Conservation (phyloP, 441 rosid genomes). For the Jatropha multifida region DNA sequence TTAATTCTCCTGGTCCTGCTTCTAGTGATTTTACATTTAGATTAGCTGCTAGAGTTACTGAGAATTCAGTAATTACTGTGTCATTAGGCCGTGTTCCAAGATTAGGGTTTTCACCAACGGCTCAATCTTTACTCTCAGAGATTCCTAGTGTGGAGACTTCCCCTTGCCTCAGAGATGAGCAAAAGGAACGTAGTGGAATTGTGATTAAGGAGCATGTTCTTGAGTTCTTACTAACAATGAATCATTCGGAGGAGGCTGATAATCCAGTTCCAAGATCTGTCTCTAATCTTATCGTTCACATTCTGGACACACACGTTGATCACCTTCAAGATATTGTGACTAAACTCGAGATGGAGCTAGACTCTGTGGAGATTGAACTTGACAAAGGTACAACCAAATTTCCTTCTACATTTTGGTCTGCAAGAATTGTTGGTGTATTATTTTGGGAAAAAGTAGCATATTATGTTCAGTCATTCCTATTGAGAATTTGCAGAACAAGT, state of each 20-base stretch:
- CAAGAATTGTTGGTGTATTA: neutral
- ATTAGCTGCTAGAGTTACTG: conserved; percentile 84
- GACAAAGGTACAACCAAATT: conserved; percentile 63
- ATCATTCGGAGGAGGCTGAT: conserved; percentile 98
- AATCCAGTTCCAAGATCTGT: conserved; percentile 87
- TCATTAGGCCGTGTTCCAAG: conserved; percentile 92
- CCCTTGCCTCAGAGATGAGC: conserved; percentile 39
- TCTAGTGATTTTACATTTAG: conserved; percentile 75
- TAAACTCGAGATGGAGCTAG: conserved; percentile 86
- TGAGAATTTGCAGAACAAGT: neutral
- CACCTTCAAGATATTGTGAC: conserved; percentile 90
- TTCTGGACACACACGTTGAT: conserved; percentile 85
- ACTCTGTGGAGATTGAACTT: conserved; percentile 79
- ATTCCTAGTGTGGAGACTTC: conserved; percentile 84
- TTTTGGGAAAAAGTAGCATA: neutral
- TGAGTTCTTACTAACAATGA: conserved; percentile 88
- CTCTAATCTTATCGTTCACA: conserved; percentile 85
- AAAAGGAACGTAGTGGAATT: conserved; percentile 55
- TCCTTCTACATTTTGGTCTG: neutral
- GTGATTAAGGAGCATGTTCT: conserved; percentile 95
- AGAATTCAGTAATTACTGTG: conserved; percentile 82
- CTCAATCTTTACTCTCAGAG: conserved; percentile 83
- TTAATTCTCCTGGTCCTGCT: conserved; percentile 87
- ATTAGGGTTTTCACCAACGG: conserved; percentile 73
- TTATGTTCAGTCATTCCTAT: neutral